These are phyloP conservation scores for Paratinospora sagittata DNA, from an alignment of 164 flowering plant species.

Conservation along the genomic window DNA sequence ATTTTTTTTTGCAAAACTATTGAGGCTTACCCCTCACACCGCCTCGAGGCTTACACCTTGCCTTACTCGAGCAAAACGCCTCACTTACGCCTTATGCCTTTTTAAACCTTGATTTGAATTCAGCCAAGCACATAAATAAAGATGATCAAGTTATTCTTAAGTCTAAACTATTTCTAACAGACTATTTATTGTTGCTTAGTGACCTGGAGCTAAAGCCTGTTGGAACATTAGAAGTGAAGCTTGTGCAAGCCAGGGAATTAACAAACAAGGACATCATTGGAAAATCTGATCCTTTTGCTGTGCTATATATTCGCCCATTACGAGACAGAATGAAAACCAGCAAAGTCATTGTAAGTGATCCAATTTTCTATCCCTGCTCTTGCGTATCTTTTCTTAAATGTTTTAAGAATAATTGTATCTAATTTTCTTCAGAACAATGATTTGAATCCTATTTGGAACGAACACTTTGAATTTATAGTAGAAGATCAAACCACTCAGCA, in stretches of 20 bases:
- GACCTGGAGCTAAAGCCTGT: conserved; percentile 93
- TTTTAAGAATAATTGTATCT: neutral
- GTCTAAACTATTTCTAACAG: too few species aligned
- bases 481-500: conserved; percentile 92
- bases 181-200: conserved; percentile 30
- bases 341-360: conserved; percentile 63
- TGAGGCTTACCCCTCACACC: too few species aligned
- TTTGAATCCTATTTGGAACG: conserved; percentile 95
- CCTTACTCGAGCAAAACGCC: too few species aligned
- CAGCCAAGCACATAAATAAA: too few species aligned
- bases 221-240: conserved; percentile 91
- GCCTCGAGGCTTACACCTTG: too few species aligned
- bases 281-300: conserved; percentile 96
- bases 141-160: too few species aligned
- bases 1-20: too few species aligned
- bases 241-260: conserved; percentile 88
- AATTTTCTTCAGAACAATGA: conserved; percentile 66
- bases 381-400: conserved; percentile 1
- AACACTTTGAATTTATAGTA: conserved; percentile 84
- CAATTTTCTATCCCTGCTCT: neutral
- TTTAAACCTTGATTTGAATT: too few species aligned
- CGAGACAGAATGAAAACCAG: conserved; percentile 78
- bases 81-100: too few species aligned
- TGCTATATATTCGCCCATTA: conserved; percentile 74
- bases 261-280: conserved; percentile 91